These are phyloP conservation scores for Pleurotus djamor DNA, from an alignment of 768 basidiomycete genomes.

Conservation along the genomic window DNA sequence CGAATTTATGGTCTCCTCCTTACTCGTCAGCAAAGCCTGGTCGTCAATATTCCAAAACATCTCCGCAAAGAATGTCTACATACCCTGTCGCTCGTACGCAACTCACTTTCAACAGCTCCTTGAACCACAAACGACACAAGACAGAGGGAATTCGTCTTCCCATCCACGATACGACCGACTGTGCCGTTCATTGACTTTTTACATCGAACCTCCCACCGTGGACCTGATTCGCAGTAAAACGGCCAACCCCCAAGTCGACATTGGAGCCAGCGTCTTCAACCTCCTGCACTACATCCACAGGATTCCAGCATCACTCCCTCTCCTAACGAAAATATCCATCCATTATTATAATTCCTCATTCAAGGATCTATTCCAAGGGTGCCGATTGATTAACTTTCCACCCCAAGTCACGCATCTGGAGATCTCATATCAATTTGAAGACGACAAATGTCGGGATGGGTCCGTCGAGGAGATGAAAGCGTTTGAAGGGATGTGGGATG, in stretches of 20 bases:
- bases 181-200: slow-evolving; percentile 34
- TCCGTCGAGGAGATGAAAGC: no score
- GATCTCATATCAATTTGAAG: neutral
- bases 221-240: neutral
- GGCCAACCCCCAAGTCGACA: neutral
- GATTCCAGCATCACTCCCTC: slow-evolving; percentile 20
- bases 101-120: slow-evolving; percentile 25
- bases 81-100: slow-evolving; percentile 25
- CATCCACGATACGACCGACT: slow-evolving; percentile 14
- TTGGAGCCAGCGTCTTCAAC: slow-evolving; percentile 11
- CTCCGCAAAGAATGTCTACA: slow-evolving; percentile 30
- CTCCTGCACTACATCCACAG: slow-evolving; percentile 23
- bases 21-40: slow-evolving; percentile 31
- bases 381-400: slow-evolving; percentile 25
- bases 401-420: slow-evolving; percentile 24
- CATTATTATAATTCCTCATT: slow-evolving; percentile 28
- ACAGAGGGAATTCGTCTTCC: slow-evolving; percentile 9
- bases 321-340: slow-evolving; percentile 26
- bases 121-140: slow-evolving; percentile 12
- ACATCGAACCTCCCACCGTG: slow-evolving; percentile 15
- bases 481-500: no score
- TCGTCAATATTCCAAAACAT: slow-evolving; percentile 25
- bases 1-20: slow-evolving; percentile 24
- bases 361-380: slow-evolving; percentile 30
- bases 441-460: no score